A percentile compares a stretch with the other conserved stretches of the same genome.
Conservation (phyloP, 1,284 basidiomycete genomes). For the Ceratobasidium sp. region DNA sequence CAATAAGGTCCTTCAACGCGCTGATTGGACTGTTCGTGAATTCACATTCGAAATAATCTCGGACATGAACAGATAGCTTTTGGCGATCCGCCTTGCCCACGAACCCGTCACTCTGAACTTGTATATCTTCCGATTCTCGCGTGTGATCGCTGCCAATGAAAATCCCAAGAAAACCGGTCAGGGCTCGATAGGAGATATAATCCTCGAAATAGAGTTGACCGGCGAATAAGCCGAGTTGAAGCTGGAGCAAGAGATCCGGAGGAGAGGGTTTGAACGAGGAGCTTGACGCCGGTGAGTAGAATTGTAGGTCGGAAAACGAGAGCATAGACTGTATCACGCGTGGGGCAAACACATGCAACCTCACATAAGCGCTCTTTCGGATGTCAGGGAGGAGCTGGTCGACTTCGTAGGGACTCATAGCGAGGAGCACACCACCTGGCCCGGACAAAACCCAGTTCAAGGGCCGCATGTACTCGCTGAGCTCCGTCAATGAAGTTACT, state of each 20-base stretch:
- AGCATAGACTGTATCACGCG: conserved; percentile 51
- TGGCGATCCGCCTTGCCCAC: neutral
- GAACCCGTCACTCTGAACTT: conserved; percentile 17
- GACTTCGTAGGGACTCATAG: conserved; percentile 58
- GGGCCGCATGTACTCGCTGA: conserved; percentile 30
- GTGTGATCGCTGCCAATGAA: conserved; percentile 39
- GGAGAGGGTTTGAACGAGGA: neutral
- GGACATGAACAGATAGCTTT: neutral
- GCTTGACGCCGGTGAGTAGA: neutral
- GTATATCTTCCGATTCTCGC: neutral
- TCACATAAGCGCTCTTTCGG: conserved; percentile 48
- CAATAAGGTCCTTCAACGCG: neutral
- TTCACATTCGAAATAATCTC: neutral
- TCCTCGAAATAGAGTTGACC: conserved; percentile 55
- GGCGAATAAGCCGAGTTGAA: conserved; percentile 55
- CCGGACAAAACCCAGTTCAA: conserved; percentile 54
- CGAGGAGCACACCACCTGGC: conserved; percentile 43
- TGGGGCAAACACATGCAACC: conserved; percentile 57
- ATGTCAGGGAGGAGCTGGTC: conserved; percentile 54
- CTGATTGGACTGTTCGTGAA: conserved; percentile 2
- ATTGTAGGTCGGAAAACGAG: conserved; percentile 47
- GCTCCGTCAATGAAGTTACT: neutral
- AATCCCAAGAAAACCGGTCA: conserved; percentile 53
- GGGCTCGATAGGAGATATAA: conserved; percentile 48
- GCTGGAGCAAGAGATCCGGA: neutral